Conservation (phyloP, 306 rosid genomes). For the Malus orientalis region DNA sequence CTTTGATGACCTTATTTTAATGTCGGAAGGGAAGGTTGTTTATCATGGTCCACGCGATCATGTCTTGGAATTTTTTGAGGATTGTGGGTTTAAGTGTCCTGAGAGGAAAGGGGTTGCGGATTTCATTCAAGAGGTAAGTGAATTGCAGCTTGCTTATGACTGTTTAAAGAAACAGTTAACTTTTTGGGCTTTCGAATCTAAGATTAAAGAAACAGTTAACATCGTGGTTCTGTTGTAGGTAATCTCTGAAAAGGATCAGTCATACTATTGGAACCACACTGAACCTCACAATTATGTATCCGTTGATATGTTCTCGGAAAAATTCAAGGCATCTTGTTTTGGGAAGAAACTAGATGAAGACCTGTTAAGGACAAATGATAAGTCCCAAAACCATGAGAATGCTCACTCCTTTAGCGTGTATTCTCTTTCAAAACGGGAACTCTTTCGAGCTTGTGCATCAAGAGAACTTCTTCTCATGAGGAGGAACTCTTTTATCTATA, state of each 20-base stretch:
- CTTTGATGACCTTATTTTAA: conserved; percentile 41
- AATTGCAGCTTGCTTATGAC: not conserved
- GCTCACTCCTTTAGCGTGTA: conserved; percentile 17
- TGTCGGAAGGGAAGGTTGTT: conserved; percentile 33
- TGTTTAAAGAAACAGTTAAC: not conserved
- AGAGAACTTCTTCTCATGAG: conserved; percentile 43
- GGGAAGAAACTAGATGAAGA: conserved; percentile 30
- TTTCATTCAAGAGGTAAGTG: conserved; percentile 35
- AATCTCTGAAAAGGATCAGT: conserved; percentile 40
- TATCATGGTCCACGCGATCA: conserved; percentile 44
- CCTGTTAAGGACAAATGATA: conserved; percentile 12
- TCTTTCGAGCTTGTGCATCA: conserved; percentile 32
- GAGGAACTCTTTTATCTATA: conserved; percentile 27
- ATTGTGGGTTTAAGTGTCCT: conserved; percentile 45
- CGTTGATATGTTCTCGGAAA: conserved; percentile 17
- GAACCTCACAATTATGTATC: conserved; percentile 24
- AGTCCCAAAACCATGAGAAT: conserved; percentile 10
- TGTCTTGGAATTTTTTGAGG: conserved; percentile 33
- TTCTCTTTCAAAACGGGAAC: conserved; percentile 38
- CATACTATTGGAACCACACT: conserved; percentile 25
- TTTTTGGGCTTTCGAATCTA: not conserved
- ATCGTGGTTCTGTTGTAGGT: conserved; percentile 18
- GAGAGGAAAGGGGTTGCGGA: conserved; percentile 42
- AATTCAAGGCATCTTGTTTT: conserved; percentile 22
- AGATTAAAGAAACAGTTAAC: not conserved